Percentiles rank a stretch among this genome's conserved stretches.
Evolutionary conservation across 2,329 filamentous ascomycete genomes (phyloP).

Genomic region (Arthrinium puccinioides): DNA sequence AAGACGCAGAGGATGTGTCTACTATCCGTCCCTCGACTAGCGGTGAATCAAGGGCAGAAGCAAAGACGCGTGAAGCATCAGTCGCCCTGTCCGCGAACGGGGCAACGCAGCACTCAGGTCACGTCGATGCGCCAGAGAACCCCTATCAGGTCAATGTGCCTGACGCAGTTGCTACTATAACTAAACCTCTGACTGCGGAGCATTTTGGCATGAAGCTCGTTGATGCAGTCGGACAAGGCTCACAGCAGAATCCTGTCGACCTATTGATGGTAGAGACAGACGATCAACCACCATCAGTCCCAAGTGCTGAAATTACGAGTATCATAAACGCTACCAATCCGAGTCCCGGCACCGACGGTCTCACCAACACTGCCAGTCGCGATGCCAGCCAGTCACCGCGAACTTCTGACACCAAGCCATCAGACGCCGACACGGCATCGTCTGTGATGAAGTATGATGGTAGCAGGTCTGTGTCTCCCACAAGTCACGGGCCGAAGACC

Average conservation of each 20-base stretch:
- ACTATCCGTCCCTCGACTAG: too few species aligned
- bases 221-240: conserved; percentile 14
- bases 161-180: conserved; percentile 9
- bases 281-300: conserved; percentile 6
- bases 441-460: conserved; percentile 26
- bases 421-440: conserved; percentile 37
- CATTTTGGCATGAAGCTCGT: conserved; percentile 16
- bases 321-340: conserved; percentile 20
- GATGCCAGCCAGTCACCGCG: conserved; percentile 39
- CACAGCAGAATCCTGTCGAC: conserved; percentile 5
- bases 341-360: conserved; percentile 34
- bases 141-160: conserved; percentile 11
- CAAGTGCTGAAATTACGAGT: conserved; percentile 17
- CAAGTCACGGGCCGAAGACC: conserved; percentile 46
- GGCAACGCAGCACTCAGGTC: background rate
- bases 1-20: background rate
- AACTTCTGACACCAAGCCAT: conserved; percentile 43
- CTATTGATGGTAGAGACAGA: background rate
- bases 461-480: conserved; percentile 27
- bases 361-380: conserved; percentile 35
- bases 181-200: conserved; percentile 11
- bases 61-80: too few species aligned
- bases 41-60: too few species aligned
- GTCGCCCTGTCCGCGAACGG: too few species aligned
- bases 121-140: conserved; percentile 7